Conservation (phyloP, 352 stramenopile genomes). For the Phytopythium kandeliae region DNA sequence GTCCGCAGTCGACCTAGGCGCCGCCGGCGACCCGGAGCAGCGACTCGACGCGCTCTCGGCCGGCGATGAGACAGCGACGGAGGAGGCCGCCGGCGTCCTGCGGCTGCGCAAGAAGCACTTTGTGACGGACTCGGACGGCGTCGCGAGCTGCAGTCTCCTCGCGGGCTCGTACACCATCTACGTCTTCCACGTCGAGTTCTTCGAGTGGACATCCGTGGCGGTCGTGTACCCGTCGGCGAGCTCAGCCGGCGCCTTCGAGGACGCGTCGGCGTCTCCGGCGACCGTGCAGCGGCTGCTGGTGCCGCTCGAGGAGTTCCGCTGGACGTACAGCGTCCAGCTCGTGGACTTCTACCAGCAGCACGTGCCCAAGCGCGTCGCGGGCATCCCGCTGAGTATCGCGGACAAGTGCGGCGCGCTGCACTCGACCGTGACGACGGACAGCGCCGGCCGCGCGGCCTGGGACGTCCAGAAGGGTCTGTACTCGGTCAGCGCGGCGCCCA, state of each 20-base stretch:
- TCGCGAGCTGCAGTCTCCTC: constrained; percentile 28
- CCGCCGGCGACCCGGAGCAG: too few species aligned
- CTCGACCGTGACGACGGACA: constrained; percentile 34
- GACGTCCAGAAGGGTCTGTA: constrained; percentile 59
- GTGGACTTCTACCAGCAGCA: constrained; percentile 68
- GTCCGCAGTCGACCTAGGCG: neutral
- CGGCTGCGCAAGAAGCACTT: constrained; percentile 16
- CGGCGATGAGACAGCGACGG: constrained; percentile 4
- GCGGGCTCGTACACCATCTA: constrained; percentile 66
- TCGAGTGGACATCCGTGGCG: constrained; percentile 61
- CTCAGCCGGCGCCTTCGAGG: constrained; percentile 29
- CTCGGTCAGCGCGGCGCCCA: constrained; percentile 36
- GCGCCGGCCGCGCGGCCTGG: constrained; percentile 36
- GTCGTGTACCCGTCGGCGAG: constrained; percentile 51
- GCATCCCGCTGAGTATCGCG: constrained; percentile 45
- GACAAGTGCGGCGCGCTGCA: constrained; percentile 51
- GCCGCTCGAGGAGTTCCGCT: constrained; percentile 51
- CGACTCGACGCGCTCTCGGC: too few species aligned
- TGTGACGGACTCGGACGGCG: constrained; percentile 32
- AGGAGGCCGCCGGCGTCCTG: neutral
- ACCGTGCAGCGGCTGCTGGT: constrained; percentile 47
- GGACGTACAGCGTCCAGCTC: constrained; percentile 54
- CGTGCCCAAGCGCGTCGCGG: constrained; percentile 23
- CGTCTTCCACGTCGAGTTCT: constrained; percentile 64
- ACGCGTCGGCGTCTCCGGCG: constrained; percentile 14